A percentile compares a stretch with the other conserved stretches of the same genome.
phyloP scores from a whole-genome alignment of 2,329 filamentous ascomycete genomes.

The Harringtonia lauricola region DNA sequence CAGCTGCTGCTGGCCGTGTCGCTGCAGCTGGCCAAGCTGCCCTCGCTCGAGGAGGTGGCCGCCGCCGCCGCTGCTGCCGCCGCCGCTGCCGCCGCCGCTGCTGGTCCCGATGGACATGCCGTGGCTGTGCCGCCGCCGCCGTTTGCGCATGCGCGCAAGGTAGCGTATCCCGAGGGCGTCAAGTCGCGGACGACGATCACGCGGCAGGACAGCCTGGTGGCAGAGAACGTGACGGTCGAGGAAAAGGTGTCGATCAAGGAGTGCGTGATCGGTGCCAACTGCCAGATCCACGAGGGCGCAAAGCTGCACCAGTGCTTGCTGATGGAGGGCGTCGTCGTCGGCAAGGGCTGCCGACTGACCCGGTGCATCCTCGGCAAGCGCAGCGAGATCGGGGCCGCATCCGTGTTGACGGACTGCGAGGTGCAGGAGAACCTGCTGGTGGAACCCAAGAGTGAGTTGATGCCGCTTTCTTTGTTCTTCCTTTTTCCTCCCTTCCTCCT shows the following conservation, averaged over 20 bases:
- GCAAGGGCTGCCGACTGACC: constrained; percentile 72
- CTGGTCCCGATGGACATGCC: constrained; percentile 75
- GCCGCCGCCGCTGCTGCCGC: constrained; percentile 58
- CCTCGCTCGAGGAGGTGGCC: constrained; percentile 49
- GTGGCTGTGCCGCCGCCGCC: constrained; percentile 45
- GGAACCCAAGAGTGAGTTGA: constrained; percentile 59
- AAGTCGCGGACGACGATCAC: constrained; percentile 74
- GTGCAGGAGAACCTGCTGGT: constrained; percentile 83
- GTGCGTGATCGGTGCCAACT: constrained; percentile 76
- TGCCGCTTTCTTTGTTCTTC: background rate
- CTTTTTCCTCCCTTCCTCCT: constrained; percentile 11
- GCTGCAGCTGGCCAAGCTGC: constrained; percentile 75
- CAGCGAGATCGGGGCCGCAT: constrained; percentile 72
- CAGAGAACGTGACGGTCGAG: constrained; percentile 79
- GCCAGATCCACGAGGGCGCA: constrained; percentile 75
- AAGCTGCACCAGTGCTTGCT: constrained; percentile 78
- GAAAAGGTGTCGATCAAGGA: constrained; percentile 91
- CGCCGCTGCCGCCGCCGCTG: constrained; percentile 60
- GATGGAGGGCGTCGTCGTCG: constrained; percentile 85
- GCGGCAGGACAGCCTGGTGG: constrained; percentile 70
- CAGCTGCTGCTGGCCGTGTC: constrained; percentile 73
- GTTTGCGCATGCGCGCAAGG: constrained; percentile 67
- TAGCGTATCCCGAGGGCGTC: constrained; percentile 74
- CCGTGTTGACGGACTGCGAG: constrained; percentile 77
- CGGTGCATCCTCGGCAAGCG: constrained; percentile 78